phyloP scores from a whole-genome alignment of 345 rosid genomes.

The Pseudoturritis turrita region DNA sequence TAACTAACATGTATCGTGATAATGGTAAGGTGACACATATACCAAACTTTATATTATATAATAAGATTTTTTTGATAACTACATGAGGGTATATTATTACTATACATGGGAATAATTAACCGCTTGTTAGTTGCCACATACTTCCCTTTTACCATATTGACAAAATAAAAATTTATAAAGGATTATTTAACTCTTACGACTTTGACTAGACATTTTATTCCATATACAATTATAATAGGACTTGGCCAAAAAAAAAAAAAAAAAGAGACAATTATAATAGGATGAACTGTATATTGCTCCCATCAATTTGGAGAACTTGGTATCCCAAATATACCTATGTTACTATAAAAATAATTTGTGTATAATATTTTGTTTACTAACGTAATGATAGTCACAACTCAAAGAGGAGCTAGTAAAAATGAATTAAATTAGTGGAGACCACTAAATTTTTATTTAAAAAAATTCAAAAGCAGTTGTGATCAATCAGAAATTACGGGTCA shows the following conservation, averaged over 20 bases:
- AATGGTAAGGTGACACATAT: too few relatives aligned
- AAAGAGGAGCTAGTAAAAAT: constrained; percentile 4
- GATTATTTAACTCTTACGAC: constrained; percentile 7
- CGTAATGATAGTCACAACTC: constrained; percentile 8
- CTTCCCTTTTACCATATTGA: neutral
- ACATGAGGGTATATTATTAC: neutral
- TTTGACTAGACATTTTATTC: constrained; percentile 19
- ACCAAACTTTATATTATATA: too few relatives aligned
- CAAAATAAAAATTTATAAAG: neutral
- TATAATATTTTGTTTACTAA: neutral
- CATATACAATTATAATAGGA: neutral
- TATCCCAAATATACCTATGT: constrained; percentile 16
- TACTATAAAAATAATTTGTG: neutral
- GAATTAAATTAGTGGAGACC: constrained; percentile 19
- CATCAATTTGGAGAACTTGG: constrained; percentile 20
- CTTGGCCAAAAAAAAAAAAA: too few relatives aligned
- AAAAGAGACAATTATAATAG: too few relatives aligned
- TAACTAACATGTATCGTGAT: too few relatives aligned
- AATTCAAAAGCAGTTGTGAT: constrained; percentile 23
- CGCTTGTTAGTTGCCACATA: neutral
- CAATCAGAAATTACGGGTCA: constrained; percentile 29
- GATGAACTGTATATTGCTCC: constrained; percentile 25
- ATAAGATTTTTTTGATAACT: too few relatives aligned
- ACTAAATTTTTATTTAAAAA: neutral
- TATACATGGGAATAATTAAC: neutral